phyloP scores from a whole-genome alignment of 352 stramenopile species.

The Phytophthora sp. region DNA sequence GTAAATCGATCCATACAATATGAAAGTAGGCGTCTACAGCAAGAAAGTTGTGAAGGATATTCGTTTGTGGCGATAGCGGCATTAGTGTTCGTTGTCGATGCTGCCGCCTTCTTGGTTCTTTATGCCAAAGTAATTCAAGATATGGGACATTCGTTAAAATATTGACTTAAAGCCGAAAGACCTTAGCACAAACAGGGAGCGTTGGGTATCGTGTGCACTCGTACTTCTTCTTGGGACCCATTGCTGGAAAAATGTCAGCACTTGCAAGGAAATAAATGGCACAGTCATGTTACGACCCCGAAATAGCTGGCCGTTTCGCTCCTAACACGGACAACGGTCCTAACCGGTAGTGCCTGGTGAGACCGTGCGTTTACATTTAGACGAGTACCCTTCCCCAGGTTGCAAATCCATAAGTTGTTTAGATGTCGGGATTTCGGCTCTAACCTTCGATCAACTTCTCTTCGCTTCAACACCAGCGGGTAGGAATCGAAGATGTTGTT shows the following conservation, averaged over 20 bases:
- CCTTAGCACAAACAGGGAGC: background rate
- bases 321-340: too few relatives aligned
- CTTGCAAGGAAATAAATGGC: background rate
- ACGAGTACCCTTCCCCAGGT: background rate
- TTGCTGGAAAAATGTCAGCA: constrained; percentile 13
- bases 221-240: constrained; percentile 58
- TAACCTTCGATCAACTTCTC: too few relatives aligned
- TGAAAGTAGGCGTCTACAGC: too few relatives aligned
- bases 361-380: background rate
- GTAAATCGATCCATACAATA: background rate
- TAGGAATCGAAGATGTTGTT: too few relatives aligned
- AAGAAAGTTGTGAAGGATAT: constrained; percentile 51
- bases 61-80: constrained; percentile 73
- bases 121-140: background rate
- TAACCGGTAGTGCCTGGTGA: background rate
- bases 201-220: constrained; percentile 5
- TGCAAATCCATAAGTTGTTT: background rate
- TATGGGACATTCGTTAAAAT: background rate
- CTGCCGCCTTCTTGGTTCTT: constrained; percentile 37
- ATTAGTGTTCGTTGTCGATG: constrained; percentile 35
- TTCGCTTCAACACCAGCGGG: too few relatives aligned
- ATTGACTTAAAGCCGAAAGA: too few relatives aligned
- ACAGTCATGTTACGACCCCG: background rate
- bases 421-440: too few relatives aligned
- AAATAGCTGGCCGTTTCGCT: constrained; percentile 22